Conservation (phyloP, 2,329 filamentous ascomycete species). For the Trichocomaceae sp. region DNA sequence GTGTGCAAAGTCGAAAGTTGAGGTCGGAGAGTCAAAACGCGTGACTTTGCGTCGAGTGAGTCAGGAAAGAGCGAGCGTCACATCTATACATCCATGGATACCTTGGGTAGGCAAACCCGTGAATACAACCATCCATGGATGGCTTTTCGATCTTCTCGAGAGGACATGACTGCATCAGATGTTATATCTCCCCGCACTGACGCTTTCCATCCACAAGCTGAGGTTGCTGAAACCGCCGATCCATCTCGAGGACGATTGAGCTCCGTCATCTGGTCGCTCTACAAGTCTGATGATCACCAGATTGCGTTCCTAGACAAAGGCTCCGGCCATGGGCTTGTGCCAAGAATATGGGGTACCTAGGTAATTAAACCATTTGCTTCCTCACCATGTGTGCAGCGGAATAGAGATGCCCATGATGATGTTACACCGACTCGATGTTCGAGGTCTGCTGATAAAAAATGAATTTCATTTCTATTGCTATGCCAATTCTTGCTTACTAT, state of each 20-base stretch:
- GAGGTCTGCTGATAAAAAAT: background rate
- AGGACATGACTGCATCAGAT: background rate
- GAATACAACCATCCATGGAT: background rate
- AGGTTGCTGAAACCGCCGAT: background rate
- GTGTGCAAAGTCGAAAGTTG: too few species aligned
- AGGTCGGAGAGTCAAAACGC: background rate
- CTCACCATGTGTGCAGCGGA: conserved; percentile 2
- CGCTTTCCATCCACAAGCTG: background rate
- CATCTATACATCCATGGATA: background rate
- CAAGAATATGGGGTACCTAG: background rate
- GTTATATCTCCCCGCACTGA: background rate
- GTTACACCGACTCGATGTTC: background rate
- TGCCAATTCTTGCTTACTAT: background rate
- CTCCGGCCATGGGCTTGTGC: background rate
- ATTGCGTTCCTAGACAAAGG: background rate
- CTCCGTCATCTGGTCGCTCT: too few species aligned
- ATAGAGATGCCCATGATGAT: too few species aligned
- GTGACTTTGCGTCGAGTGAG: background rate
- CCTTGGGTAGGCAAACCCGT: too few species aligned
- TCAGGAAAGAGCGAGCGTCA: background rate
- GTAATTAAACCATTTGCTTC: background rate
- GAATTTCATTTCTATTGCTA: too few species aligned
- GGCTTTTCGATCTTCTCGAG: too few species aligned
- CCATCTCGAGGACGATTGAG: background rate
- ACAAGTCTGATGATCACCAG: background rate